These are phyloP conservation scores for Dactylorhiza incarnata DNA, from an alignment of 106 monocot species.

Conservation along the genomic window DNA sequence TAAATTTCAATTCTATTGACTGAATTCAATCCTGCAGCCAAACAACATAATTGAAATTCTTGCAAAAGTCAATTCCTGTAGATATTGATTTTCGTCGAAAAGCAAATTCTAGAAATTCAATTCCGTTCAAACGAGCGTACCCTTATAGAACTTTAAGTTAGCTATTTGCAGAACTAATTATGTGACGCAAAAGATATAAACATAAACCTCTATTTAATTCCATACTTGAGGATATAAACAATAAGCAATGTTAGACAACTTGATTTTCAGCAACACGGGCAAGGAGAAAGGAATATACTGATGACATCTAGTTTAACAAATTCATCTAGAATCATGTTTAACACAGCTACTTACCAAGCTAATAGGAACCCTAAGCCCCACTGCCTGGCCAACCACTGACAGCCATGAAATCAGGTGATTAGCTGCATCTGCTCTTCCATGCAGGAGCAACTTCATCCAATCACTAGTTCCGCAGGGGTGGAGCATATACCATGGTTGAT, in stretches of 20 bases:
- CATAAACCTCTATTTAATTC: neutral
- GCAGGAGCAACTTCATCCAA: constrained; percentile 65
- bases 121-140: too few relatives aligned
- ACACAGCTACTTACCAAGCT: constrained; percentile 23
- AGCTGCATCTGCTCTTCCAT: neutral
- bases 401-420: constrained; percentile 71
- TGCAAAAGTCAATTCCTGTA: too few relatives aligned
- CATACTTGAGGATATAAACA: neutral
- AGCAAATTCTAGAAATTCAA: too few relatives aligned
- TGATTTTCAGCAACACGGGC: neutral
- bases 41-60: too few relatives aligned
- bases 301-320: neutral
- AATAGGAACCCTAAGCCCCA: constrained; percentile 66
- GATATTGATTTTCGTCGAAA: too few relatives aligned
- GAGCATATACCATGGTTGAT: constrained; percentile 71
- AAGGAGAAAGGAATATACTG: too few relatives aligned
- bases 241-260: neutral
- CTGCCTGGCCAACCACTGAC: constrained; percentile 71
- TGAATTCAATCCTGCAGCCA: too few relatives aligned
- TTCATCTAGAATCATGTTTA: neutral
- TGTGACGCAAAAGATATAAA: neutral
- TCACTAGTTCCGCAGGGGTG: constrained; percentile 94
- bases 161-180: neutral
- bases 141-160: neutral
- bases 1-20: too few relatives aligned